These are phyloP conservation scores for Gyrodon lividus DNA, from an alignment of 768 basidiomycete genomes.

Conservation along the genomic window DNA sequence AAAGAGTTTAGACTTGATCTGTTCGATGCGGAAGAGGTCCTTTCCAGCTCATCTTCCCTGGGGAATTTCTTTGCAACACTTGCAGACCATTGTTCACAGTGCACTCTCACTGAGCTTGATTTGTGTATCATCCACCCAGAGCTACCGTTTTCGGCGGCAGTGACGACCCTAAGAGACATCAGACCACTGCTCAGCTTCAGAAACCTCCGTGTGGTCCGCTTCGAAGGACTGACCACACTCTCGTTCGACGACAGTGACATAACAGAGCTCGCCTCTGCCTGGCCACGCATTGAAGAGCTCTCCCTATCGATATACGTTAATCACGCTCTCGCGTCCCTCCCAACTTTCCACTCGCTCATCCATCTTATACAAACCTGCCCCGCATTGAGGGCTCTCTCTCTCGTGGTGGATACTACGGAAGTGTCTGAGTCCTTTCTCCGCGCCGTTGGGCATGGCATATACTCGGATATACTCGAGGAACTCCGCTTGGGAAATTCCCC, in stretches of 20 bases:
- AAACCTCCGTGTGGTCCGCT: constrained; percentile 9
- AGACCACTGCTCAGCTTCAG: constrained; percentile 15
- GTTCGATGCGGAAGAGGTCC: constrained; percentile 16
- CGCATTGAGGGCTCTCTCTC: constrained; percentile 14
- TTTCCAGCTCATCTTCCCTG: constrained; percentile 4
- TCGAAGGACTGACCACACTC: constrained; percentile 18
- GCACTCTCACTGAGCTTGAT: constrained; percentile 8
- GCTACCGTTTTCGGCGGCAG: neutral
- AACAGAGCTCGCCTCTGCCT: constrained; percentile 12
- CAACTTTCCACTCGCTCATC: constrained; percentile 19
- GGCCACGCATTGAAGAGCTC: constrained; percentile 24
- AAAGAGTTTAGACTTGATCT: constrained; percentile 22
- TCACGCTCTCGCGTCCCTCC: constrained; percentile 13
- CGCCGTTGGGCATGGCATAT: neutral
- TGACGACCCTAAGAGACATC: constrained; percentile 7
- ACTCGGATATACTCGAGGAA: constrained; percentile 1
- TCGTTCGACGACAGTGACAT: constrained; percentile 17
- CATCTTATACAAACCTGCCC: constrained; percentile 13
- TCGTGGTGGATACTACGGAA: constrained; percentile 24
- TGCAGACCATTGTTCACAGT: constrained; percentile 11
- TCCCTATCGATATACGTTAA: constrained; percentile 16
- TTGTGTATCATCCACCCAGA: constrained; percentile 17
- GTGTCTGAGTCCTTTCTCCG: neutral
- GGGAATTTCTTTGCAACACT: constrained; percentile 13
- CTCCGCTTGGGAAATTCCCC: constrained; percentile 25